Percentiles rank a stretch among this genome's conserved stretches.
These are phyloP conservation scores for Pyrrhoderma noxium DNA, from an alignment of 1,284 basidiomycete genomes.

Conservation along the genomic window DNA sequence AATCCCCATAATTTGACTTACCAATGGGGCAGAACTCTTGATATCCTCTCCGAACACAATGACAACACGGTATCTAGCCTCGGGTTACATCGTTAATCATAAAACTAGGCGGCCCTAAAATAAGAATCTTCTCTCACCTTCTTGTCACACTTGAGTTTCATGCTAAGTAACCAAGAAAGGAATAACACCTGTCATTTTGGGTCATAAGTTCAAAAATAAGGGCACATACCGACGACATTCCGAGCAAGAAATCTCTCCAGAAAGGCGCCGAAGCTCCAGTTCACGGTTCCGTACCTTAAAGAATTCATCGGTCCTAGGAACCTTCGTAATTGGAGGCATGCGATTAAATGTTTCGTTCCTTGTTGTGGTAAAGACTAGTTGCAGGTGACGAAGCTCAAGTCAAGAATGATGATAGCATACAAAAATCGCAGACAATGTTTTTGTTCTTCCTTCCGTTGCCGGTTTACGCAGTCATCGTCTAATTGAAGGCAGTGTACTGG, in stretches of 20 bases:
- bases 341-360: no score
- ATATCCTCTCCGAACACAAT: neutral
- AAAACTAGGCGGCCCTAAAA: neutral
- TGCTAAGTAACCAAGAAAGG: neutral
- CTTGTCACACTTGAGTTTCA: conserved; percentile 18
- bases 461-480: no score
- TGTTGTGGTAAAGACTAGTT: no score
- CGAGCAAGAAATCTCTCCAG: conserved; percentile 15
- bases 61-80: neutral
- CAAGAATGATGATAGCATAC: no score
- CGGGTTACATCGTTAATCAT: neutral
- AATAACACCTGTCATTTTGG: neutral
- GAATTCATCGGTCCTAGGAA: conserved; percentile 4
- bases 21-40: neutral
- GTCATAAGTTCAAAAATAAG: neutral
- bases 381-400: no score
- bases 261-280: conserved; percentile 10
- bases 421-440: no score
- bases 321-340: neutral
- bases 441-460: no score
- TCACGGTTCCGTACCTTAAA: conserved; percentile 8
- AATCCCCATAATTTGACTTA: neutral
- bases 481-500: no score
- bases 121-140: conserved; percentile 2
- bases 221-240: conserved; percentile 14